phyloP scores from a whole-genome alignment of 2,329 filamentous ascomycete species.

The Plectosphaerella cucumerina region DNA sequence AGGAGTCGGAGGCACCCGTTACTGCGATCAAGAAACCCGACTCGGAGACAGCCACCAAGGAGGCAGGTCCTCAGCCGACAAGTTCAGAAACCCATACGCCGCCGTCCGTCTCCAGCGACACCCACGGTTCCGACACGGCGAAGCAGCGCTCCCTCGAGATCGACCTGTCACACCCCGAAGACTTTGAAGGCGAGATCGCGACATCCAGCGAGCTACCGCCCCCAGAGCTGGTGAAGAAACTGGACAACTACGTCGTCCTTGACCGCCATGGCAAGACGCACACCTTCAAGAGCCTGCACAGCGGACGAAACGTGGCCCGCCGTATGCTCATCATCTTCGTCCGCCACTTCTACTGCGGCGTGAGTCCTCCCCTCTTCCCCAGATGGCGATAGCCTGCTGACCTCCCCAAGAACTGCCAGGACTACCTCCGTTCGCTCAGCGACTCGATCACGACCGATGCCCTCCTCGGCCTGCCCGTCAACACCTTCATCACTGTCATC shows the following conservation, averaged over 20 bases:
- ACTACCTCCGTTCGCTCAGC: constrained; percentile 63
- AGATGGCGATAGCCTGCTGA: constrained; percentile 13
- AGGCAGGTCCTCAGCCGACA: neutral
- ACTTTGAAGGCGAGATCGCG: constrained; percentile 53
- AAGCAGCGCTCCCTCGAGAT: constrained; percentile 22
- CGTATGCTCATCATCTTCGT: constrained; percentile 69
- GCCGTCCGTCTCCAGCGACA: neutral
- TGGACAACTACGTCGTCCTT: constrained; percentile 54
- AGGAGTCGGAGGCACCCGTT: neutral
- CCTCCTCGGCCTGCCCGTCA: constrained; percentile 46
- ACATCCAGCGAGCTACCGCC: constrained; percentile 54
- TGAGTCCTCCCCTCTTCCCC: constrained; percentile 35
- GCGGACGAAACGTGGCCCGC: constrained; percentile 45
- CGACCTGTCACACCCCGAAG: constrained; percentile 36
- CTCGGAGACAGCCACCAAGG: neutral
- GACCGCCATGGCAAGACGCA: constrained; percentile 56
- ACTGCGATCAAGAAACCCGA: neutral
- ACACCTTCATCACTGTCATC: constrained; percentile 64
- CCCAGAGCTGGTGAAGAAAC: constrained; percentile 39
- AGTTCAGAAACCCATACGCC: neutral
- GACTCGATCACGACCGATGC: constrained; percentile 48
- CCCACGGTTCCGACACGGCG: constrained; percentile 2
- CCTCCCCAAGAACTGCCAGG: constrained; percentile 62
- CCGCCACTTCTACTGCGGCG: constrained; percentile 77
- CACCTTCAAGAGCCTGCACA: constrained; percentile 61